Evolutionary conservation across 305 asterid species (phyloP).

Genomic region (Fraxinus greggii): DNA sequence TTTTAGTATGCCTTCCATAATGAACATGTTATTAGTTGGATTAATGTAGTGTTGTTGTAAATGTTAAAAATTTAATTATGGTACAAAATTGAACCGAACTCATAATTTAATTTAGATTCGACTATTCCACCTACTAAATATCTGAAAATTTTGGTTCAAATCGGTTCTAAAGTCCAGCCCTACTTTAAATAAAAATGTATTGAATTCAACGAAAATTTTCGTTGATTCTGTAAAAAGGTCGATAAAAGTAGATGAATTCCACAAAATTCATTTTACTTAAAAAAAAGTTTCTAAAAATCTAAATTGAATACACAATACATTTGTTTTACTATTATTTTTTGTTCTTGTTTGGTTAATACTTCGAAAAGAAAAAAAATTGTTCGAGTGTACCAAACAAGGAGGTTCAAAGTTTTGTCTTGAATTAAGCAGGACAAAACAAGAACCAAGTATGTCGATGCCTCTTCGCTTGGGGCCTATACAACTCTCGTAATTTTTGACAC

Average conservation of each 20-base stretch:
- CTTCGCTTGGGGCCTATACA: not conserved
- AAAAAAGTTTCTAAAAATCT: not conserved
- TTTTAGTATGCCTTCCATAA: no score
- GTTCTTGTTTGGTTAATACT: not conserved
- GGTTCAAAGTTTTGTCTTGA: not conserved
- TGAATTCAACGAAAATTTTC: not conserved
- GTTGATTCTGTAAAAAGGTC: not conserved
- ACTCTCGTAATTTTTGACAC: not conserved
- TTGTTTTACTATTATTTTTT: not conserved
- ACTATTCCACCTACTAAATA: no score
- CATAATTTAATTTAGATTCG: no score
- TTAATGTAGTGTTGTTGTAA: no score
- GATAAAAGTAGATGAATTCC: not conserved
- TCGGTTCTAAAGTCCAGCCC: no score
- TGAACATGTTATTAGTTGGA: no score
- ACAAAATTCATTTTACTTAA: no score
- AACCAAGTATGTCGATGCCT: not conserved
- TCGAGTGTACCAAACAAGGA: not conserved
- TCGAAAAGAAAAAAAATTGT: no score
- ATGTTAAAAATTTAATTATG: no score
- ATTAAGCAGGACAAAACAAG: not conserved
- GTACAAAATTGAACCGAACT: no score
- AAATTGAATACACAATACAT: not conserved
- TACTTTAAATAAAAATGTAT: no score
- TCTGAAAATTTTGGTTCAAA: no score